These are phyloP conservation scores for Ajuga chamaepitys DNA, from an alignment of 257 asterid species.

Conservation along the genomic window DNA sequence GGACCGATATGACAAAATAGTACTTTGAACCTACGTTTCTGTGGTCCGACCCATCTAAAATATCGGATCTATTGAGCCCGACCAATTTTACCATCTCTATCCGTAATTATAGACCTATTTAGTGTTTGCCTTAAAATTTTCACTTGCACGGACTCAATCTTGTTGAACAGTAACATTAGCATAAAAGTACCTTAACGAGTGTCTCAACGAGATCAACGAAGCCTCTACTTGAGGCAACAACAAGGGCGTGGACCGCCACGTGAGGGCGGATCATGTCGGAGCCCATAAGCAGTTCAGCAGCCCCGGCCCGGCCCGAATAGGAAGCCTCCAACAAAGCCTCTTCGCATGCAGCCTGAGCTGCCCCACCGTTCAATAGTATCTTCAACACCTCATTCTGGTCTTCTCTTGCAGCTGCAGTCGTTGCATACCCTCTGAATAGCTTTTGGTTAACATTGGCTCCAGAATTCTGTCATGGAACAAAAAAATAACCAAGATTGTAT, in stretches of 20 bases:
- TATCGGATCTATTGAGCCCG: no score
- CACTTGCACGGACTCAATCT: no score
- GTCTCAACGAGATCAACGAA: slow-evolving; percentile 41
- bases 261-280: slow-evolving; percentile 63
- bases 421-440: slow-evolving; percentile 69
- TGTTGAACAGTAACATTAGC: no score
- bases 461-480: slow-evolving; percentile 27
- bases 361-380: slow-evolving; percentile 50
- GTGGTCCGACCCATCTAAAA: no score
- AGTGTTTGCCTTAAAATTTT: no score
- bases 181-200: slow-evolving; percentile 47
- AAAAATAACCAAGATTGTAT: background rate
- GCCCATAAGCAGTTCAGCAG: slow-evolving; percentile 61
- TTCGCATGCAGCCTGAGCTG: slow-evolving; percentile 63
- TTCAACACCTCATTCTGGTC: slow-evolving; percentile 53
- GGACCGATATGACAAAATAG: no score
- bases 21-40: no score
- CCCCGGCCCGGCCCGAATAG: slow-evolving; percentile 37
- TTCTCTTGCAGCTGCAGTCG: slow-evolving; percentile 75
- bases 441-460: slow-evolving; percentile 68
- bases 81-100: no score
- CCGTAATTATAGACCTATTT: no score
- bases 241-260: slow-evolving; percentile 66
- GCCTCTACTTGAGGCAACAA: slow-evolving; percentile 61
- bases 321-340: slow-evolving; percentile 75